Percentiles rank a stretch among this genome's conserved stretches.
These are phyloP conservation scores for Silene coronaria DNA, from an alignment of 179 eudicot genomes.

Conservation along the genomic window DNA sequence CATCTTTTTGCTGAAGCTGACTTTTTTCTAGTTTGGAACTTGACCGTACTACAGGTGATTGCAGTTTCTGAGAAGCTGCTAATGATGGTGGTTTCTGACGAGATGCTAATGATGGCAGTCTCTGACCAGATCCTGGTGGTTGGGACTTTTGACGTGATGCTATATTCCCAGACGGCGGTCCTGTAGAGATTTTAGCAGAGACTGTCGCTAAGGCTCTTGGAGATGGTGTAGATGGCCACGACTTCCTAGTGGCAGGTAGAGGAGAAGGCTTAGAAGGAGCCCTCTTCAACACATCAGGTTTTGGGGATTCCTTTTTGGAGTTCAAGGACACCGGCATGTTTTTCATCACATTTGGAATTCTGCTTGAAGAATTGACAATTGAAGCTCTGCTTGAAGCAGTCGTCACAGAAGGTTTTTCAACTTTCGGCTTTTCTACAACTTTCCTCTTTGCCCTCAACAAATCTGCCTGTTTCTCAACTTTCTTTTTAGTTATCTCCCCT, in stretches of 20 bases:
- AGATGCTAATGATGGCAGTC: conserved; percentile 30
- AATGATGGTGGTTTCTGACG: conserved; percentile 27
- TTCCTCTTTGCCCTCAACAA: conserved; percentile 38
- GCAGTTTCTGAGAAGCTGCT: conserved; percentile 26
- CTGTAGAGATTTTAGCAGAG: conserved; percentile 51
- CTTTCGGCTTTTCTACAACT: conserved; percentile 51
- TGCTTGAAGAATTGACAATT: conserved; percentile 29
- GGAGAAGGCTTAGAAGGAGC: conserved; percentile 47
- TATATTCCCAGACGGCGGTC: conserved; percentile 39
- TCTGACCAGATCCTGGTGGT: conserved; percentile 33
- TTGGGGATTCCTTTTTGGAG: conserved; percentile 48
- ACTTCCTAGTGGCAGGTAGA: conserved; percentile 62
- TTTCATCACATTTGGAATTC: conserved; percentile 23
- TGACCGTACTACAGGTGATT: conserved; percentile 34
- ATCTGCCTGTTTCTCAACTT: conserved; percentile 55
- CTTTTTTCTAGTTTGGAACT: conserved; percentile 59
- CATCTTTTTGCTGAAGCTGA: conserved; percentile 37
- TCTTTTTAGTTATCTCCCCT: conserved; percentile 41
- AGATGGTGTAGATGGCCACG: conserved; percentile 85
- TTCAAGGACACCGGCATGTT: conserved; percentile 34
- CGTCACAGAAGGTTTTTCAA: conserved; percentile 42
- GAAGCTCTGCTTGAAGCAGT: conserved; percentile 35
- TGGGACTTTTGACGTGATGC: conserved; percentile 52
- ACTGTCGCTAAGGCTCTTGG: conserved; percentile 49
- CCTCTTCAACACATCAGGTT: conserved; percentile 55